Percentiles rank a stretch among this genome's conserved stretches.
phyloP scores from a whole-genome alignment of 139 green algal species.

The Nannochloris sp. region DNA sequence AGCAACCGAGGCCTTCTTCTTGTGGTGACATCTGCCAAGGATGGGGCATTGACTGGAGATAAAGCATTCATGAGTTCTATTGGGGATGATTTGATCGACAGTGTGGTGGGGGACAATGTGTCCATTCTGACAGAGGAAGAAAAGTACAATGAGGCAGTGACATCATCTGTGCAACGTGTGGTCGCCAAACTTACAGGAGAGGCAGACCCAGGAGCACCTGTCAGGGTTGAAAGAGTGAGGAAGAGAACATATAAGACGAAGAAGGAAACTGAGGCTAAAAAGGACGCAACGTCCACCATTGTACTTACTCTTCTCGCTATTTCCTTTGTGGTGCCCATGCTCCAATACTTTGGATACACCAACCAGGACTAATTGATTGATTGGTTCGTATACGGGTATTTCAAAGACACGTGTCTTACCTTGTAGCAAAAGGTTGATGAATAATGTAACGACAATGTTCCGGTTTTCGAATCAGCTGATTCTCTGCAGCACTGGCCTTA shows the following conservation, averaged over 20 bases:
- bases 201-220: conserved; percentile 37
- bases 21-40: conserved; percentile 87
- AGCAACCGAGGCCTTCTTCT: conserved; percentile 89
- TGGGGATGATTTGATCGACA: conserved; percentile 91
- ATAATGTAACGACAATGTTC: no score
- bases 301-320: conserved; percentile 82
- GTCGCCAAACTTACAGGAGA: conserved; percentile 69
- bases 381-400: no score
- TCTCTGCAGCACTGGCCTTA: no score
- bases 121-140: conserved; percentile 74
- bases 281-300: conserved; percentile 69
- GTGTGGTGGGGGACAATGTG: conserved; percentile 85
- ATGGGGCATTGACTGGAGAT: conserved; percentile 87
- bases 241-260: conserved; percentile 84
- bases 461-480: no score
- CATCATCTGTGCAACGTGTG: conserved; percentile 65
- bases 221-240: conserved; percentile 39
- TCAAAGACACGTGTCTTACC: no score
- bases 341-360: conserved; percentile 73
- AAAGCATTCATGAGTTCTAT: conserved; percentile 68
- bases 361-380: conserved; percentile 11
- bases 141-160: conserved; percentile 59
- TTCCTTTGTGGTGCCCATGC: conserved; percentile 89
- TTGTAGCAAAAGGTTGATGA: no score
- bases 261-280: conserved; percentile 72